A percentile compares a stretch with the other conserved stretches of the same genome.
These are phyloP conservation scores for Ceratocystis variospora DNA, from an alignment of 2,329 filamentous ascomycete genomes.

Conservation along the genomic window DNA sequence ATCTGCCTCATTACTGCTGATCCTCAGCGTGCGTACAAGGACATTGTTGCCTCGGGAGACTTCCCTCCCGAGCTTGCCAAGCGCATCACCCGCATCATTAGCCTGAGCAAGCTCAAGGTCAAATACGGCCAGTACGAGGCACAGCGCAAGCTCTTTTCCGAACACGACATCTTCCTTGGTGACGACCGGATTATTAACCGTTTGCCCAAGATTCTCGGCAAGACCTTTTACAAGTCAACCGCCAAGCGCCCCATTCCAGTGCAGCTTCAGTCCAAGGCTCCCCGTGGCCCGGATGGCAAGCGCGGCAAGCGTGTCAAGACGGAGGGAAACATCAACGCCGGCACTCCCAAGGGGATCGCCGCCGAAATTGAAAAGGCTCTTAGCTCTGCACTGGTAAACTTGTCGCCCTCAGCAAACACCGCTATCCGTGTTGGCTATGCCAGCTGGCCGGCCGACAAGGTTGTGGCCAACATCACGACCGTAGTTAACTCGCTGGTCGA, in stretches of 20 bases:
- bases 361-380: conserved; percentile 71
- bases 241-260: conserved; percentile 79
- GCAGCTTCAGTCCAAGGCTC: conserved; percentile 39
- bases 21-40: conserved; percentile 76
- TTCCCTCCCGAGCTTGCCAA: conserved; percentile 54
- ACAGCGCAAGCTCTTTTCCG: conserved; percentile 64
- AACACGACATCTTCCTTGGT: conserved; percentile 88
- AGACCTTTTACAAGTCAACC: conserved; percentile 78
- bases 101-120: conserved; percentile 61
- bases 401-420: conserved; percentile 66
- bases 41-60: conserved; percentile 60
- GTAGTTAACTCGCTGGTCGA: conserved; percentile 57
- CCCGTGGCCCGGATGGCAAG: conserved; percentile 27
- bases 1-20: conserved; percentile 79
- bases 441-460: conserved; percentile 57
- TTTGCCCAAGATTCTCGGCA: conserved; percentile 68
- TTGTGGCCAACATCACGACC: conserved; percentile 67
- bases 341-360: conserved; percentile 50
- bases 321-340: conserved; percentile 27
- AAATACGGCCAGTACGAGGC: conserved; percentile 85
- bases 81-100: conserved; percentile 64
- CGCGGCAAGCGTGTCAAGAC: conserved; percentile 37
- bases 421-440: conserved; percentile 67
- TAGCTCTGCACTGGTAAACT: conserved; percentile 61
- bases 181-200: conserved; percentile 70